Evolutionary conservation across 179 eudicot genomes (phyloP).

Genomic region (Monotropa hypopitys): DNA sequence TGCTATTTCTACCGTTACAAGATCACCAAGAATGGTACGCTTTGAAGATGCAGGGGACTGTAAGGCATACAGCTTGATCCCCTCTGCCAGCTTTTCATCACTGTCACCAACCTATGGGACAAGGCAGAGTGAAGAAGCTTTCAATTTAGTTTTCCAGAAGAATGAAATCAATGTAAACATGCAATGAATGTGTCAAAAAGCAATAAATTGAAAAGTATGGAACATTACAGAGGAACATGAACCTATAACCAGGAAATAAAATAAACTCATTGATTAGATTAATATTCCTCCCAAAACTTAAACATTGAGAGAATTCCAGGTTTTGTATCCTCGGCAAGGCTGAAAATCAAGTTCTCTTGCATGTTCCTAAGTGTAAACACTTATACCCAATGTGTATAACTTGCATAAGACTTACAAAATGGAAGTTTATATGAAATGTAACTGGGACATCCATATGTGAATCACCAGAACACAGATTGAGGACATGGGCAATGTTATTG

Average conservation of each 20-base stretch:
- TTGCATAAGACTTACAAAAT: not conserved
- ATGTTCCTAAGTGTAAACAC: not conserved
- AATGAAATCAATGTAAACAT: slow-evolving; percentile 1
- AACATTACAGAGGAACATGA: not conserved
- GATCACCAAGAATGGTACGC: slow-evolving; percentile 73
- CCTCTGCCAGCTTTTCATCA: slow-evolving; percentile 90
- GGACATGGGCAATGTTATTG: not conserved
- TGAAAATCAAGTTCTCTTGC: not conserved
- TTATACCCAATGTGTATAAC: not conserved
- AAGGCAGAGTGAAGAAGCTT: slow-evolving; percentile 2
- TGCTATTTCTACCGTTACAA: slow-evolving; percentile 51
- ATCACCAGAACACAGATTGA: not conserved
- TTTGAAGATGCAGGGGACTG: slow-evolving; percentile 55
- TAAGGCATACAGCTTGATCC: slow-evolving; percentile 72
- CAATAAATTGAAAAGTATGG: not conserved
- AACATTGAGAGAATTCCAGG: not conserved
- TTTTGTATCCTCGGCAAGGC: not conserved
- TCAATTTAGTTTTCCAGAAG: not conserved
- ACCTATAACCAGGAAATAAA: not conserved
- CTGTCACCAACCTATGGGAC: slow-evolving; percentile 69
- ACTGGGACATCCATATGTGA: not conserved
- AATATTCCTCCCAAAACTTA: not conserved
- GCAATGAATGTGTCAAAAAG: not conserved
- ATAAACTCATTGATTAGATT: not conserved
- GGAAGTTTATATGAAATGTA: not conserved